Evolutionary conservation across 148 eudicot genomes (phyloP).

Genomic region (Arbutus unedo): DNA sequence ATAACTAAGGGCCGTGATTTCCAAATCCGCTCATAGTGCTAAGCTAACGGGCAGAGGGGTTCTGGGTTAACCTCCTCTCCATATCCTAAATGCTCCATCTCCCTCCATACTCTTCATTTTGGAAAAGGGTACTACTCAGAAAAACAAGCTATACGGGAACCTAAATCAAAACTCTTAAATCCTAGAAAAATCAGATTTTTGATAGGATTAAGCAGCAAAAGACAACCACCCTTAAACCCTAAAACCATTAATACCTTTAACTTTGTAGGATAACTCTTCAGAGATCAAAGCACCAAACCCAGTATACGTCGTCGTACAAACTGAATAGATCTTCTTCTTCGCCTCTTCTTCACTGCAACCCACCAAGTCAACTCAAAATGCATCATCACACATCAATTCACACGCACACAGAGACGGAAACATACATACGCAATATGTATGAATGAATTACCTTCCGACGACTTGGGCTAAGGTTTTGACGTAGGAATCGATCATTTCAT

Average conservation of each 20-base stretch:
- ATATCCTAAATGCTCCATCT: not conserved
- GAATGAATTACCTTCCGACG: slow-evolving; percentile 56
- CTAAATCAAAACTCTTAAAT: not conserved
- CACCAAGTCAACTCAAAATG: not conserved
- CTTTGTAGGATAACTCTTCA: slow-evolving; percentile 83
- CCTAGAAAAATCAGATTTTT: not conserved
- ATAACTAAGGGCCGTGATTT: not conserved
- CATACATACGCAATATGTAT: not conserved
- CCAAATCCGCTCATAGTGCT: not conserved
- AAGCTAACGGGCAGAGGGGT: not conserved
- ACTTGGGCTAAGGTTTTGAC: slow-evolving; percentile 76
- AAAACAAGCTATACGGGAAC: not conserved
- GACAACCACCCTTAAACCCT: not conserved
- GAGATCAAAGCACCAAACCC: slow-evolving; percentile 92
- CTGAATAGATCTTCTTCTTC: slow-evolving; percentile 87
- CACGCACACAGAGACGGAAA: not conserved
- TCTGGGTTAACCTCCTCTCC: not conserved
- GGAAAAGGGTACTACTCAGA: no score
- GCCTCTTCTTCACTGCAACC: slow-evolving; percentile 88
- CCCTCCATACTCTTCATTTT: not conserved
- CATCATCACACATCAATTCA: not conserved
- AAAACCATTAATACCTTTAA: slow-evolving; percentile 54
- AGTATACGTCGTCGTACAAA: slow-evolving; percentile 81
- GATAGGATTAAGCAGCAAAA: not conserved
- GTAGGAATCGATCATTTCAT: slow-evolving; percentile 58